Percentiles rank a stretch among this genome's conserved stretches.
Conservation (phyloP, 139 green algal species). For the Dunaliella primolecta region DNA sequence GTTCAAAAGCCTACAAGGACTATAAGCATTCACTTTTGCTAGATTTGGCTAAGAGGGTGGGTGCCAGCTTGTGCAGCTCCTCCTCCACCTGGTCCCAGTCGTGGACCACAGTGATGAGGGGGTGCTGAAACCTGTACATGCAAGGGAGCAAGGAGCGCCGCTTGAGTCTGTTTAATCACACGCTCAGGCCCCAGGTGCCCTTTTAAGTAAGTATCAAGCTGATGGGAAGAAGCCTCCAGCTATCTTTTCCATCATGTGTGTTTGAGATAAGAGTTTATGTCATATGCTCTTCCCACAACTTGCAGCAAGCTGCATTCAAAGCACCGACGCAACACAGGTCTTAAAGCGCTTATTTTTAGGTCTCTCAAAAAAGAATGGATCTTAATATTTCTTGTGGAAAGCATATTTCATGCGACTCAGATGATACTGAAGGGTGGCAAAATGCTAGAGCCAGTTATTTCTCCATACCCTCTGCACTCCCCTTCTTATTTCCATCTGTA, state of each 20-base stretch:
- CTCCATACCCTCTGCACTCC: too few species aligned
- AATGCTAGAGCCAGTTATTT: too few species aligned
- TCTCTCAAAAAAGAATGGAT: too few species aligned
- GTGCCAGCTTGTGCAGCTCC: slow-evolving; percentile 32
- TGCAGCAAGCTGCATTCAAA: neutral
- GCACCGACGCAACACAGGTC: too few species aligned
- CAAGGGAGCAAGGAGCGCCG: neutral
- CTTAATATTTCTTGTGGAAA: too few species aligned
- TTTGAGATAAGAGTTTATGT: slow-evolving; percentile 23
- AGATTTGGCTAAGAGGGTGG: neutral
- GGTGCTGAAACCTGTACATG: slow-evolving; percentile 38
- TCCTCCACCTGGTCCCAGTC: slow-evolving; percentile 68
- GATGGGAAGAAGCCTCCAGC: neutral
- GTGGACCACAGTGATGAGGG: slow-evolving; percentile 53
- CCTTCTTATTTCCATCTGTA: too few species aligned
- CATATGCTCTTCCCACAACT: neutral
- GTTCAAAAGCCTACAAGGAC: too few species aligned
- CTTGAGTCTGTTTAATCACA: neutral
- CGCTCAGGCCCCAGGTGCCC: neutral
- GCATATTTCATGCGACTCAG: too few species aligned
- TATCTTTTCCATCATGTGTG: neutral
- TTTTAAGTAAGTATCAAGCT: neutral
- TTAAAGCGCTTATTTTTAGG: too few species aligned
- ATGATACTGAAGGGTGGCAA: too few species aligned
- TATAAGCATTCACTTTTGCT: too few species aligned